Evolutionary conservation across 805 yeast species (phyloP), one percentile per base, ranked within the genome.

Genomic region (Clavispora fructus): DNA sequence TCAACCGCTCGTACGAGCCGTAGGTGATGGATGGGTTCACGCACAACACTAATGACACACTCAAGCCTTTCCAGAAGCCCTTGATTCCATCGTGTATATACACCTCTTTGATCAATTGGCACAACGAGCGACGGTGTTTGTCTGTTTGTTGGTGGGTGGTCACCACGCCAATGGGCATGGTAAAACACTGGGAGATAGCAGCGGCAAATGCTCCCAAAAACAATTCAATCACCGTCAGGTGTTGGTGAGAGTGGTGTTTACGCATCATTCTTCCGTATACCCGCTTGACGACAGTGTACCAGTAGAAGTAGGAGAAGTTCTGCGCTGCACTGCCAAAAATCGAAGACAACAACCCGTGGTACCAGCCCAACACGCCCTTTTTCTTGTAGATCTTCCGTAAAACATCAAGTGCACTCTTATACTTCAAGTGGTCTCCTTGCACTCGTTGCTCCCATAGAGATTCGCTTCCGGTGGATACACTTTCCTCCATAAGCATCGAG

Each of bases 11-110:
- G 62, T 79, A 85, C 4, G 89, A 74, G 7, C 95, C 92, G 60
- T 87, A 88, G 2, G 96, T 88, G 60, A 88, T 88, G 35, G 94
- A 82, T 3, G 96, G 96, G 65, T 88, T 88, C 42, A 84, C 70
- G 16, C 92, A 87, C 42, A 88, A 74, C 10, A 87, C 85, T 57
- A 87, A 64, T 7, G 88, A 80, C 7, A 89, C 95, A 62, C 87
- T 84, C 47, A 88, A 74, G 0, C 96, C 96, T 53, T 82, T 77
- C 95, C 95, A 88, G 48, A 87, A 77, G 0, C 92, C 92, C 17
- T 75, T 63, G 32, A 81, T 52, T 4, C 94, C 92, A 54, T 85
- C 87, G 26, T 80, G 80, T 17, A 69, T 66, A 32, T 79, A 62
- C 42, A 87, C 80, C 42, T 80, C 78, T 48, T 73, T 59, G 33